Evolutionary conservation across 768 basidiomycete genomes (phyloP), one percentile per base, ranked within the genome.

Genomic region (Leccinum aurantiacum): DNA sequence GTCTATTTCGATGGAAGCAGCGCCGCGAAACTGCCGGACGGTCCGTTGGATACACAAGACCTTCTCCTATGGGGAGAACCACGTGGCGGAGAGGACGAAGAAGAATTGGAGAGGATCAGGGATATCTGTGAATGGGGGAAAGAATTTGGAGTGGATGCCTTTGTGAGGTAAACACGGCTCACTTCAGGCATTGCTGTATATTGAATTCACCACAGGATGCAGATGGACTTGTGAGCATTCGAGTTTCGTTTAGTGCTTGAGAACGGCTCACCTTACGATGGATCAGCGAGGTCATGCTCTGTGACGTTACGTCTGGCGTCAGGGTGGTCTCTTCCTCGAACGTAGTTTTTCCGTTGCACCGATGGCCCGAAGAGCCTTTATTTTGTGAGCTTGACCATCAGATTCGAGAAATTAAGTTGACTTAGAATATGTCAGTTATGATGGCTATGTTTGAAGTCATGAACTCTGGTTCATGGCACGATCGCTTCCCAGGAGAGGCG

Each of bases 171-270:
- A 44, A 35, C 41, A 33, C 13, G 15, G 4, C 37, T 50, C 66
- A 71, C 19, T 74, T 77, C 60, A 60, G 70, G 19, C 24, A 1
- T 22, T n/a, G 7, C 53, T 15, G 7, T 14, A 3, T 15, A 17
- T 38, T 47, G 27, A 53, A 77, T 73, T 60, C 2, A 24, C 29
- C 25, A 15, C 31, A 80, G 77, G 57, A 80, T 81, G 80, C 77
- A 81, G 73, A 76, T 78, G 74, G 75, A 80, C 60, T 81, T 84
- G 80, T 81, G 62, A 64, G 80, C 69, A 24, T 29, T 27, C 19
- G n/a, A 25, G 31, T 41, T 11, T 19, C 14, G 9, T 48, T 14
- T 19, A 14, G 38, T 38, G 15, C 6, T 17, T 29, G 7, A 22
- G 38, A n/a, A 10, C 0, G 4, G 4, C 3, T 37, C n/a, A 25